phyloP scores from a whole-genome alignment of 106 monocot species.

The Apostasia ramifera region DNA sequence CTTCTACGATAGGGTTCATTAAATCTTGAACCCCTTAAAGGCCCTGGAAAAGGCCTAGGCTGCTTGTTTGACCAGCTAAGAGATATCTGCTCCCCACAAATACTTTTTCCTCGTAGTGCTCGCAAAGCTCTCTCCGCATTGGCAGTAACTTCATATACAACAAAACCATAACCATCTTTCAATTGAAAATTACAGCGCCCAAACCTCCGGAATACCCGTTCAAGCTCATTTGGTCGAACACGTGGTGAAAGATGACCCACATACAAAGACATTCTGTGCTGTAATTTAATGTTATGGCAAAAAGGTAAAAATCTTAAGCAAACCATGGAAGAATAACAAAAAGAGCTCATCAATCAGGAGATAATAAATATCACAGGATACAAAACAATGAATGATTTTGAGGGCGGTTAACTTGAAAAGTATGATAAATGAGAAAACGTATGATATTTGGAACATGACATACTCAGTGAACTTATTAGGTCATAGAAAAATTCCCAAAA shows the following conservation, averaged over 20 bases:
- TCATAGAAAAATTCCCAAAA: too few relatives aligned
- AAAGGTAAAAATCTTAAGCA: too few relatives aligned
- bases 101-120: conserved; percentile 36
- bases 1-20: conserved; percentile 27
- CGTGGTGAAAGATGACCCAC: conserved; percentile 46
- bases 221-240: conserved; percentile 43
- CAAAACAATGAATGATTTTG: too few relatives aligned
- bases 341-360: too few relatives aligned
- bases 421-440: too few relatives aligned
- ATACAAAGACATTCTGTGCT: conserved; percentile 51
- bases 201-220: conserved; percentile 54
- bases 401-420: too few relatives aligned
- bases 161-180: conserved; percentile 79
- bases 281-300: too few relatives aligned
- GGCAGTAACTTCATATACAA: conserved; percentile 41
- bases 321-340: too few relatives aligned
- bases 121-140: conserved; percentile 60
- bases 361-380: too few relatives aligned
- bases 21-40: conserved; percentile 19
- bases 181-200: conserved; percentile 38
- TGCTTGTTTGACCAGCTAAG: conserved; percentile 65
- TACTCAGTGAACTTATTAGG: too few relatives aligned
- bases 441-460: too few relatives aligned
- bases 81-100: conserved; percentile 51
- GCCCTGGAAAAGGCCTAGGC: conserved; percentile 30